Percentiles rank a stretch among this genome's conserved stretches.
phyloP scores from a whole-genome alignment of 148 eudicot genomes.

The Chenopodium formosanum region DNA sequence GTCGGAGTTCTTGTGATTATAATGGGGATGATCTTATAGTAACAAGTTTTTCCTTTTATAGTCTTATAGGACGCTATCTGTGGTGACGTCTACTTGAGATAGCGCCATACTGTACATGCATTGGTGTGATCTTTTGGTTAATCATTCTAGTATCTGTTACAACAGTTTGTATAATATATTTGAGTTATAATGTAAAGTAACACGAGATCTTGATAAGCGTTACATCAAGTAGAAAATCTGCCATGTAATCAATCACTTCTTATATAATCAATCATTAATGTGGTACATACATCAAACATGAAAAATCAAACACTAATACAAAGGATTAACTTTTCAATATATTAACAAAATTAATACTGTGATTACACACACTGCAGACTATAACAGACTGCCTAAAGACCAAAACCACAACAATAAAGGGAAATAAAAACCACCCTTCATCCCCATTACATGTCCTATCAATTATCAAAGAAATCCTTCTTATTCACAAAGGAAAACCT shows the following conservation, averaged over 20 bases:
- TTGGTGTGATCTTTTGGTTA: too few species aligned
- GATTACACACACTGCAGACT: slow-evolving; percentile 26
- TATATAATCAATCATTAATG: slow-evolving; percentile 23
- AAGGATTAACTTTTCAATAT: slow-evolving; percentile 7
- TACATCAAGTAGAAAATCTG: background rate
- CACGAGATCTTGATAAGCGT: too few species aligned
- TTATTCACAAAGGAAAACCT: slow-evolving; percentile 25
- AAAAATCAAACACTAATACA: background rate
- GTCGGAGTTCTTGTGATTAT: background rate
- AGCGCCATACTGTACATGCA: too few species aligned
- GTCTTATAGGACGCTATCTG: too few species aligned
- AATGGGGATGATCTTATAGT: background rate
- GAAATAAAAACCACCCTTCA: slow-evolving; percentile 32
- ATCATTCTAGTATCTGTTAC: too few species aligned
- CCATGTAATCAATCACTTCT: slow-evolving; percentile 14
- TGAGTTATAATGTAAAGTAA: too few species aligned
- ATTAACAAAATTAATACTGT: slow-evolving; percentile 20
- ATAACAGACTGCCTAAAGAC: slow-evolving; percentile 23
- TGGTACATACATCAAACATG: slow-evolving; percentile 18
- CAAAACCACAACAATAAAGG: slow-evolving; percentile 26
- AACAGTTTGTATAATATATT: too few species aligned
- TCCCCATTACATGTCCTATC: slow-evolving; percentile 16
- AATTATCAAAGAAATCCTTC: slow-evolving; percentile 23
- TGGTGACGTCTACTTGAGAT: too few species aligned
- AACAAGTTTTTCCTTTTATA: too few species aligned